Conservation (phyloP, 441 rosid genomes). For the Rhodomyrtus psidioides region DNA sequence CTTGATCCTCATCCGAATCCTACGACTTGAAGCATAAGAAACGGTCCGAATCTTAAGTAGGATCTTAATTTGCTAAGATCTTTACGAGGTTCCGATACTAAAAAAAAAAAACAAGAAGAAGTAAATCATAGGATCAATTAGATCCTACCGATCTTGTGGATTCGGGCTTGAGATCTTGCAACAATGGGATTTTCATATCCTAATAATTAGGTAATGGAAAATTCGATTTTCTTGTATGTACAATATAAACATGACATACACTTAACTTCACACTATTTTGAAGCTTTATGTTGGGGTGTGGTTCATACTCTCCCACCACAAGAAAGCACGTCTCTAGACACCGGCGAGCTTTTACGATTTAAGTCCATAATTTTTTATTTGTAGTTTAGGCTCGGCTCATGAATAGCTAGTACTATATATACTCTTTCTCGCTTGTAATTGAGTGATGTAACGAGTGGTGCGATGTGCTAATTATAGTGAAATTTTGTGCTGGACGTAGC, state of each 20-base stretch:
- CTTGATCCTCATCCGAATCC: not conserved
- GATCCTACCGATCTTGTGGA: not conserved
- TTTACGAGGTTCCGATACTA: not conserved
- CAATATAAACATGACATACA: not conserved
- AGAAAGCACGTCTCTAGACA: too few relatives aligned
- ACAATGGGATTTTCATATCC: not conserved
- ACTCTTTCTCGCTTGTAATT: too few relatives aligned
- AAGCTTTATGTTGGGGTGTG: not conserved
- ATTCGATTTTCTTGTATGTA: not conserved
- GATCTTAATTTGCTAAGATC: not conserved
- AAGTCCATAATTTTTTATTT: too few relatives aligned
- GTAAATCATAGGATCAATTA: not conserved
- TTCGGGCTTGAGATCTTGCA: not conserved
- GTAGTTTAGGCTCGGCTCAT: too few relatives aligned
- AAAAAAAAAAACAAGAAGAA: not conserved
- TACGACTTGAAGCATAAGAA: not conserved
- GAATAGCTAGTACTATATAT: too few relatives aligned
- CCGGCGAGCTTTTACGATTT: too few relatives aligned
- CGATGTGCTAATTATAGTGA: too few relatives aligned
- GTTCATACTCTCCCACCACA: too few relatives aligned
- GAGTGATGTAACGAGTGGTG: too few relatives aligned
- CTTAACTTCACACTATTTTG: not conserved
- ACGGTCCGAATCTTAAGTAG: not conserved
- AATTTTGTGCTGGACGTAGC: too few relatives aligned
- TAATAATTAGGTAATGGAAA: not conserved